These are phyloP conservation scores for Vickermania spadyakhi DNA, from an alignment of 208 protist species.

Conservation along the genomic window DNA sequence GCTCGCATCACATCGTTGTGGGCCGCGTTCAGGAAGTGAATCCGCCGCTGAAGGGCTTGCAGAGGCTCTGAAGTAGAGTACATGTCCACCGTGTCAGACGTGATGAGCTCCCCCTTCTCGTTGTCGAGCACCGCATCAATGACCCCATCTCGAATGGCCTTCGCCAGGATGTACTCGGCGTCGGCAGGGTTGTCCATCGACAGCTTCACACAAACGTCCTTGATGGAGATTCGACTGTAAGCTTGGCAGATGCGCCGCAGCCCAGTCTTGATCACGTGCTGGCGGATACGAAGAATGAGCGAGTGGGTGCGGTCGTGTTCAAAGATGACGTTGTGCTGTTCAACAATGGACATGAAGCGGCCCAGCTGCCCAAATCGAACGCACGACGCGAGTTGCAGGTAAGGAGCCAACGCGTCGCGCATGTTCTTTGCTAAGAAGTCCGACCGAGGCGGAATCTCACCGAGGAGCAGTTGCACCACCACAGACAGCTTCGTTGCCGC, in stretches of 20 bases:
- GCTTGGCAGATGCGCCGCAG: slow-evolving; percentile 94
- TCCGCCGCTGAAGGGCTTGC: slow-evolving; percentile 91
- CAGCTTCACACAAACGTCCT: slow-evolving; percentile 94
- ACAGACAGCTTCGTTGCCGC: slow-evolving; percentile 90
- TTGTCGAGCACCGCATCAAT: slow-evolving; percentile 96
- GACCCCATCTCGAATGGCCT: slow-evolving; percentile 96
- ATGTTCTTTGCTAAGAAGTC: slow-evolving; percentile 86
- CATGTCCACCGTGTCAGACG: slow-evolving; percentile 91
- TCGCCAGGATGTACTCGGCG: slow-evolving; percentile 97
- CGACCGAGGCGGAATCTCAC: slow-evolving; percentile 94
- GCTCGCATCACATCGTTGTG: slow-evolving; percentile 94
- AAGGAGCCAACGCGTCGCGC: slow-evolving; percentile 85
- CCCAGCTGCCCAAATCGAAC: slow-evolving; percentile 93
- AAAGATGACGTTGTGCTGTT: slow-evolving; percentile 86
- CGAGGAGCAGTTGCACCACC: slow-evolving; percentile 96
- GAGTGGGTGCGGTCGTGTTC: slow-evolving; percentile 93
- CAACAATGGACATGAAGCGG: slow-evolving; percentile 89
- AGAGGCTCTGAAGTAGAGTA: slow-evolving; percentile 96
- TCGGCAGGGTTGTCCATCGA: slow-evolving; percentile 92
- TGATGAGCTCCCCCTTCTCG: slow-evolving; percentile 86
- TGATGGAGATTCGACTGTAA: slow-evolving; percentile 96
- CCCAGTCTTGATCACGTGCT: slow-evolving; percentile 98
- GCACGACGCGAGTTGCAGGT: slow-evolving; percentile 93
- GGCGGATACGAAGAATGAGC: slow-evolving; percentile 92
- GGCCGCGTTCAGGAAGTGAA: slow-evolving; percentile 92